Evolutionary conservation across 257 asterid species (phyloP).

Genomic region (Leptodermis oblonga): DNA sequence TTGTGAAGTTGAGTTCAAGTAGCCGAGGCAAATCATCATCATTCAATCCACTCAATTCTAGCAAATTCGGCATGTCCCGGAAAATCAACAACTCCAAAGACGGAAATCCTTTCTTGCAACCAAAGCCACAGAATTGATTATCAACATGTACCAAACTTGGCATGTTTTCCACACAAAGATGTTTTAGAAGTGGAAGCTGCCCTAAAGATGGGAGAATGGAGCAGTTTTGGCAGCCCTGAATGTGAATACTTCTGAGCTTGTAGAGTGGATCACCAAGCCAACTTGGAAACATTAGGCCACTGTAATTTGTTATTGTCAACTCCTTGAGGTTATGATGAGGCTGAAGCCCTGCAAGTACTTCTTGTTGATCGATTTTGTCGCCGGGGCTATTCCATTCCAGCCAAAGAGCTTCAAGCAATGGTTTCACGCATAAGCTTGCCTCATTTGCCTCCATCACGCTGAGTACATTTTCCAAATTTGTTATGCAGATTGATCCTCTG

Average conservation of each 20-base stretch:
- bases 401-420: slow-evolving; percentile 29
- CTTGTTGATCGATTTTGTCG: slow-evolving; percentile 12
- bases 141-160: slow-evolving; percentile 8
- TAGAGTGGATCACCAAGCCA: slow-evolving; percentile 27
- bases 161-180: slow-evolving; percentile 34
- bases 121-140: slow-evolving; percentile 9
- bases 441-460: slow-evolving; percentile 22
- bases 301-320: slow-evolving; percentile 25
- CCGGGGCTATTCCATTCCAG: slow-evolving; percentile 28
- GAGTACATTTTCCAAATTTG: slow-evolving; percentile 27
- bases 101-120: slow-evolving; percentile 20
- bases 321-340: slow-evolving; percentile 40
- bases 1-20: slow-evolving; percentile 20
- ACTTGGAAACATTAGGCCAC: slow-evolving; percentile 27
- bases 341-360: slow-evolving; percentile 34
- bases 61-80: slow-evolving; percentile 24
- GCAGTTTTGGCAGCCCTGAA: slow-evolving; percentile 25
- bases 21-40: slow-evolving; percentile 27
- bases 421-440: slow-evolving; percentile 26
- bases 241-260: slow-evolving; percentile 29
- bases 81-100: slow-evolving; percentile 26
- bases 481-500: slow-evolving; percentile 32
- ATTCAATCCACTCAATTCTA: slow-evolving; percentile 15
- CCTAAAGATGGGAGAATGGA: slow-evolving; percentile 29
- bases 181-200: slow-evolving; percentile 27